Base-by-base conservation (phyloP, 208 protist species). In the Kentomonas sorsogonicus region DNA sequence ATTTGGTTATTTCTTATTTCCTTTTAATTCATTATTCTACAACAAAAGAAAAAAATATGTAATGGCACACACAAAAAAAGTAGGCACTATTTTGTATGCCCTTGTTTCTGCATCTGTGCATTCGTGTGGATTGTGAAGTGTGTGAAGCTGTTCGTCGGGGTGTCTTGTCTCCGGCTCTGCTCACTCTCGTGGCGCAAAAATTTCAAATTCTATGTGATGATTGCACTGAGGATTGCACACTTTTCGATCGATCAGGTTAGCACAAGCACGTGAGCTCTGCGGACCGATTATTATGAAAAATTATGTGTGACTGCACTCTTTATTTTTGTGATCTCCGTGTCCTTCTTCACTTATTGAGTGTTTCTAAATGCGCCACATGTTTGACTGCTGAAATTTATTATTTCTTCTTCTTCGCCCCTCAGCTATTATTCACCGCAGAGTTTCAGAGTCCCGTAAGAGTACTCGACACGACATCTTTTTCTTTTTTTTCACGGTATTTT, bases 1-100 rank as follows among this genome's bases (percentile, higher is more conserved):
- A 3, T 54, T 27, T 66, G 15, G 4, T 72, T 36, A 57, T 66
- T 63, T 41, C 25, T 34, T 61, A 15, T 66, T 72, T 60, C 36
- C 44, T 46, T 61, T 52, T 44, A 18, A 22, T 16, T 33, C 13
- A 10, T 64, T 25, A 18, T 52, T 36, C 16, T 45, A 47, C 22
- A 6, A 66, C 33, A 44, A 54, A 67, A 67, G 26, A 27, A 39
- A 55, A 58, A 65, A 54, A 52, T 13, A 36, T n/a, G n/a, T 38
- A 46, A 18, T 23, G n/a, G 20, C 40, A 52, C 10, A 36, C 15
- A 16, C 18, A 46, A 18, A 44, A 27, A 30, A 47, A 13, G 30
- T 59, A 25, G 36, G 9, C 36, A 40, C 11, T 53, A n/a, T 53
- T 51, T 47, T 60, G n/a, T 60, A 3, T 51, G 26, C 7, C 38